Base-by-base conservation (phyloP, 169 alveolate species). In the Plasmodium sp. region DNA sequence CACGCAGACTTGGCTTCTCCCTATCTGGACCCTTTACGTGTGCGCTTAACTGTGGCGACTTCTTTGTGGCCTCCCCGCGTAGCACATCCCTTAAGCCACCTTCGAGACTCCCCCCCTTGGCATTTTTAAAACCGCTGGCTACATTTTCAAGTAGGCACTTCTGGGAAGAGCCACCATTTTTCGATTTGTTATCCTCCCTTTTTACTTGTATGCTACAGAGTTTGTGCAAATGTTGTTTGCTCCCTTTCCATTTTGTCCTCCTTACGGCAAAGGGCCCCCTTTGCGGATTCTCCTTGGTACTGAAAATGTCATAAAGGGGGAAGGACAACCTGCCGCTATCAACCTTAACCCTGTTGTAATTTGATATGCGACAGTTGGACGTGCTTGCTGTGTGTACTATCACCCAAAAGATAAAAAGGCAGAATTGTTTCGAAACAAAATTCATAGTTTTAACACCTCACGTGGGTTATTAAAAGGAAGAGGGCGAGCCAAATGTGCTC, bases 191-290 rank as follows among this genome's bases (percentile, higher is more conserved):
- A 39, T n/a, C 22, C 18, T 72, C 77, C 39, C 80, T 41, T 14
- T 31, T 41, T 73, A 84, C 34, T 22, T 72, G 48, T 51, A 84
- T 6, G 41, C 31, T 84, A 31, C 48, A 84, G 51, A 84, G 62
- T 27, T 73, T 84, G 62, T 18, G 12, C 31, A 84, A 43, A 41
- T 9, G 14, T 2, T 48, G 74, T 18, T 1, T 41, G 9, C 80
- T 75, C 58, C 7, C 56, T 73, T 74, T 84, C 27, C 48, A 7
- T 84, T 16, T 12, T 33, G 16, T 58, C 34, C 34, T 62, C 34
- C 31, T 22, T 43, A 72, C 3, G 7, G 14, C 56, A 54, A 48
- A 16, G 34, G 73, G 39, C 31, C 77, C 36, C 67, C 67, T 18
- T 84, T 67, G 92, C n/a, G 71, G 22, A 84, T 18, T 33, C 31